Percentiles rank a stretch among this genome's conserved stretches.
Evolutionary conservation across 257 asterid genomes (phyloP).

Genomic region (Ilex asprella): DNA sequence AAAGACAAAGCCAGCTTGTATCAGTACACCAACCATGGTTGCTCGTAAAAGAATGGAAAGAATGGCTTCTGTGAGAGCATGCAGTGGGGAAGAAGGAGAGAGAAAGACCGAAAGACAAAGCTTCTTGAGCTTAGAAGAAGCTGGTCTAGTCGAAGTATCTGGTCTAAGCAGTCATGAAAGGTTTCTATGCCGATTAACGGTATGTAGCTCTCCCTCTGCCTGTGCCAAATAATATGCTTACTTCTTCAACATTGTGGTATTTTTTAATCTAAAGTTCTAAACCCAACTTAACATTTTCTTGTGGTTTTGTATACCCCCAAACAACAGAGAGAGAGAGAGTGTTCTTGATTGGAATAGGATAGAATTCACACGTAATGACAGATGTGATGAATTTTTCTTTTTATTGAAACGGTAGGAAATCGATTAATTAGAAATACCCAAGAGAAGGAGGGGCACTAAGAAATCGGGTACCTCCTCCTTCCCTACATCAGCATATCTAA

Average conservation of each 20-base stretch:
- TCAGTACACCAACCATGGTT: background rate
- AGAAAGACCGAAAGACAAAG: conserved; percentile 18
- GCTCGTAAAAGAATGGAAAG: background rate
- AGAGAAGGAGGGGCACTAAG: too few species aligned
- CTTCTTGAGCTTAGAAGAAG: conserved; percentile 68
- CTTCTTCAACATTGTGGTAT: too few species aligned
- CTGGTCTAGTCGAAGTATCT: conserved; percentile 78
- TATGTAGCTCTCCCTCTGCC: conserved; percentile 7
- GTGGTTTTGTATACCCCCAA: background rate
- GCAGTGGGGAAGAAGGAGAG: conserved; percentile 13
- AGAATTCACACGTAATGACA: too few species aligned
- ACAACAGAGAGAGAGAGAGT: too few species aligned
- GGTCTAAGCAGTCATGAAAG: conserved; percentile 79
- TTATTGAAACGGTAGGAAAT: too few species aligned
- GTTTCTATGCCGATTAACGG: conserved; percentile 82
- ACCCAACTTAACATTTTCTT: too few species aligned
- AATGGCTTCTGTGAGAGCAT: conserved; percentile 13
- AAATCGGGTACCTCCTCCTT: too few species aligned
- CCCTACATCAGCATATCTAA: too few species aligned
- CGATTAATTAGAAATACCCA: too few species aligned
- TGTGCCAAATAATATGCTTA: background rate
- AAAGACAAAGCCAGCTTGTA: background rate
- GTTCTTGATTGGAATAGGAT: too few species aligned
- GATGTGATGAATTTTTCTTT: too few species aligned
- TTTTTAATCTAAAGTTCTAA: too few species aligned